Base-by-base conservation (phyloP, 306 rosid genomes). In the Bauhinia variegata region DNA sequence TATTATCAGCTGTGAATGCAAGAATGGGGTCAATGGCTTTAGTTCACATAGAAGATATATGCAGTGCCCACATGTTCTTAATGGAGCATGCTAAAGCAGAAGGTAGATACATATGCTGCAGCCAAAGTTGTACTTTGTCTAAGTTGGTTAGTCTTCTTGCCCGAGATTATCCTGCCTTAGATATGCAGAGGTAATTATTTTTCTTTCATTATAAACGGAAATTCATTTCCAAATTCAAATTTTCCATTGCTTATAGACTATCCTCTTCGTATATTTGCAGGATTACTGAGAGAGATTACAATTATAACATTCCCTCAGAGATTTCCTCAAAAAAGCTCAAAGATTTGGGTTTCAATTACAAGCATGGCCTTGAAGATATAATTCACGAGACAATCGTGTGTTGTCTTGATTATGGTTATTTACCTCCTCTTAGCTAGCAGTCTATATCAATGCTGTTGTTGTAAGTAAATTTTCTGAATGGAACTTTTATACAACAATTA, bases 1-100 rank as follows among this genome's bases (percentile, higher is more conserved):
- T 92, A 72, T 47, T 92, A 61, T 78, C 82, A 1, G 77, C 85
- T 38, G 96, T 92, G 67, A 87, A 89, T 71, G 84, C 87, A 65
- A 65, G 96, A 75, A 86, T 92, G 82, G 91, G 96, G 11, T 92
- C 98, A 28, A 61, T 92, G 52, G 79, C 86, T 48, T 44, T 87
- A 16, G 87, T 81, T 51, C 98, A 92, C 72, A 81, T 82, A 18
- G 92, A 87, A 62, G 98, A 89, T 75, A 78, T 87, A 68, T 87
- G 98, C 80, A 72, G 65, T 37, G 96, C 93, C 42, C 96, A 92
- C 72, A 52, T 89, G n/a, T 86, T 89, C 65, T 73, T 92, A 19
- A 89, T 92, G 96, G 83, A 87, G 67, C 76, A 92, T 54, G 39
- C 75, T 11, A 73, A 78, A 47, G 91, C 93, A 28, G 68, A 86